These are phyloP conservation scores for Fusarium sp. DNA, from an alignment of 2,329 filamentous ascomycete species.

Conservation along the genomic window DNA sequence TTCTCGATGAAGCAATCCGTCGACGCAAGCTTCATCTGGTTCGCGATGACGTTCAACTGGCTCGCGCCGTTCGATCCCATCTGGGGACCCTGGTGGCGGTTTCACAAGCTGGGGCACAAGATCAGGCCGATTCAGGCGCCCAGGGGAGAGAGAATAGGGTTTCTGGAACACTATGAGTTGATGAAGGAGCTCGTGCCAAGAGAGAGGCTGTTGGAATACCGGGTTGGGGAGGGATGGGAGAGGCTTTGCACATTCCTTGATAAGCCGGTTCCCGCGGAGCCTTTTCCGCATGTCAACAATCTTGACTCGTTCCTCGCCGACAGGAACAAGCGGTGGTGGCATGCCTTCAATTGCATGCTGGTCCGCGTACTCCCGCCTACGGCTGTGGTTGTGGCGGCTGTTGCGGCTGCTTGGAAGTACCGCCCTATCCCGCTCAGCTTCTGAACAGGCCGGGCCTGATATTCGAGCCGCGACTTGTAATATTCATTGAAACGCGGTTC, in stretches of 20 bases:
- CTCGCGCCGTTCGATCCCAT: neutral
- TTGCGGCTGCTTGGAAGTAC: too few species aligned
- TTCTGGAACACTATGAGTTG: conserved; percentile 15
- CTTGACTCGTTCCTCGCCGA: too few species aligned
- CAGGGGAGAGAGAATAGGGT: neutral
- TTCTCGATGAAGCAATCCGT: neutral
- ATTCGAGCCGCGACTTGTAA: too few species aligned
- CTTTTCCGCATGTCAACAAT: conserved; percentile 19
- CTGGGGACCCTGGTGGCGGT: neutral
- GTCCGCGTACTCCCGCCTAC: too few species aligned
- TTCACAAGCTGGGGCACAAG: neutral
- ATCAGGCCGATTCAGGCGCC: neutral
- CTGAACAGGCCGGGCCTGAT: too few species aligned
- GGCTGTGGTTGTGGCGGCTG: too few species aligned
- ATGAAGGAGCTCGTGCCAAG: conserved; percentile 14
- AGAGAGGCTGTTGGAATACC: conserved; percentile 24
- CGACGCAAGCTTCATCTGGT: neutral
- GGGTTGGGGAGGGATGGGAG: conserved; percentile 24
- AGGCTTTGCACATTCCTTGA: conserved; percentile 29
- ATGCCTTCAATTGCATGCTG: too few species aligned
- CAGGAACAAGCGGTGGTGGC: too few species aligned
- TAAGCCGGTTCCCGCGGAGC: conserved; percentile 11
- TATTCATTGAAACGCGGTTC: too few species aligned
- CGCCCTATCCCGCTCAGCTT: too few species aligned
- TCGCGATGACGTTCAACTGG: neutral